Evolutionary conservation across 225 moss, liverwort and hornwort genomes (phyloP).

Genomic region (Anthoceros angustus): DNA sequence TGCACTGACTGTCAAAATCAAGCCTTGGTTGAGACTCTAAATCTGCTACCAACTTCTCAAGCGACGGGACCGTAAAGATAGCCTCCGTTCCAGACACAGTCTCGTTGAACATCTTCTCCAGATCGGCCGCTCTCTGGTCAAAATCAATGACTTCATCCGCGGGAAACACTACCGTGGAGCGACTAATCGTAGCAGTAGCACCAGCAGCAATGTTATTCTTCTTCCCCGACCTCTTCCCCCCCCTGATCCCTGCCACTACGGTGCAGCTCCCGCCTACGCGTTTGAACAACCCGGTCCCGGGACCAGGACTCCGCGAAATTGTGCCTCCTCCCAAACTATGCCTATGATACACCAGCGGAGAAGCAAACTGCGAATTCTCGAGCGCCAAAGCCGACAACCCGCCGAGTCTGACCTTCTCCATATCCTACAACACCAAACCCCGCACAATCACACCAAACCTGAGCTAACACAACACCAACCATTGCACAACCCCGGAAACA

Average conservation of each 20-base stretch:
- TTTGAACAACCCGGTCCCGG: neutral
- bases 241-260: neutral
- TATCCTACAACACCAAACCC: neutral
- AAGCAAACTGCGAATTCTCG: constrained; percentile 1
- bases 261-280: neutral
- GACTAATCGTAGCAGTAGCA: neutral
- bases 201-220: neutral
- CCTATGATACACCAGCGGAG: neutral
- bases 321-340: neutral
- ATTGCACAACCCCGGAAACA: no score
- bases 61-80: constrained; percentile 19
- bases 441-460: no score
- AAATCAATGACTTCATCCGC: constrained; percentile 19
- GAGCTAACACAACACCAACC: no score
- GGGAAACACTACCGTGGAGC: neutral
- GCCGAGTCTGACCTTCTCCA: neutral
- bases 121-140: constrained; percentile 13
- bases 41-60: constrained; percentile 31
- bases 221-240: neutral
- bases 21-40: constrained; percentile 20
- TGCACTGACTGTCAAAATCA: neutral
- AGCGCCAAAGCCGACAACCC: neutral
- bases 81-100: constrained; percentile 22
- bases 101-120: constrained; percentile 14
- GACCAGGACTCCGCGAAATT: neutral